phyloP scores from a whole-genome alignment of 495 filamentous ascomycete species.

The Neurospora cerealis region DNA sequence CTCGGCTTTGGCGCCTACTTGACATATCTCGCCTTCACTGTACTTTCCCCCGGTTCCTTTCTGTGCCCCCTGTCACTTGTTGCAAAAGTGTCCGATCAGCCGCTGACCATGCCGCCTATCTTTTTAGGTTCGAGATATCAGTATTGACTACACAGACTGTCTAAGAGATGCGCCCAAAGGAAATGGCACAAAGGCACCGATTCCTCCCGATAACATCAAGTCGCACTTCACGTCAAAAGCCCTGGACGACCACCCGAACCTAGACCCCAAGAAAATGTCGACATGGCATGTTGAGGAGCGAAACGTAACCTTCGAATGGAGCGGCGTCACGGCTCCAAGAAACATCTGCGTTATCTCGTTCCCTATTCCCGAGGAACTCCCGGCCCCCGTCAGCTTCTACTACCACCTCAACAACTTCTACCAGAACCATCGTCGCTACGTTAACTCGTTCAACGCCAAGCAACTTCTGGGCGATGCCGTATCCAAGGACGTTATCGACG shows the following conservation, averaged over 20 bases:
- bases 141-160: conserved; percentile 85
- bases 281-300: conserved; percentile 14
- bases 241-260: conserved; percentile 13
- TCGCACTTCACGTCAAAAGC: conserved; percentile 53
- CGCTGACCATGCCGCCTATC: conserved; percentile 18
- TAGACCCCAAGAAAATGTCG: conserved; percentile 17
- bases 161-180: conserved; percentile 34
- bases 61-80: background rate
- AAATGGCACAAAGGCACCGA: conserved; percentile 14
- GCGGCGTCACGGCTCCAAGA: conserved; percentile 11
- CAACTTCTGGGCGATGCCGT: conserved; percentile 71
- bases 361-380: conserved; percentile 64
- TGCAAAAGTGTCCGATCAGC: conserved; percentile 13
- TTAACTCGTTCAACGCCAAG: conserved; percentile 71
- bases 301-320: conserved; percentile 12
- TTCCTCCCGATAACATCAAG: conserved; percentile 48
- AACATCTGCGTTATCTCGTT: conserved; percentile 59
- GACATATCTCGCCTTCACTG: conserved; percentile 24
- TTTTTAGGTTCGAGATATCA: conserved; percentile 74
- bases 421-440: conserved; percentile 96
- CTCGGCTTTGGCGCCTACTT: conserved; percentile 26
- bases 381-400: conserved; percentile 77
- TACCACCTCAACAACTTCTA: conserved; percentile 98
- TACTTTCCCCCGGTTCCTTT: conserved; percentile 4
- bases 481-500: conserved; percentile 47